Percentiles rank a stretch among this genome's conserved stretches.
phyloP scores from a whole-genome alignment of 257 asterid species.

The Fraxinus excelsior region DNA sequence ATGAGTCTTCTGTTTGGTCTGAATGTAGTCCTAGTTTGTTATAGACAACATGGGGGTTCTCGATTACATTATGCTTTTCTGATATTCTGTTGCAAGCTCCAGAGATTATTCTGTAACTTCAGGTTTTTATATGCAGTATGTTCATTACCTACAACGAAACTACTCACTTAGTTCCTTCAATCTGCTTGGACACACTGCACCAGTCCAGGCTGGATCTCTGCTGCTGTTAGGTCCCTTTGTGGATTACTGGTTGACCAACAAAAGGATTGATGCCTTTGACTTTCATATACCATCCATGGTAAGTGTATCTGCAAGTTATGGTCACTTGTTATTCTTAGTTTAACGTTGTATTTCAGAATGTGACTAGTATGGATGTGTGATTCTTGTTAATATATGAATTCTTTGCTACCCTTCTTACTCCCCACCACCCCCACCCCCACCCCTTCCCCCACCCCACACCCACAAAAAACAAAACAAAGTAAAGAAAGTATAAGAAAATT shows the following conservation, averaged over 20 bases:
- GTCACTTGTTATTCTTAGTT: neutral
- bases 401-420: neutral
- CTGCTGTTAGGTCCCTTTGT: constrained; percentile 82
- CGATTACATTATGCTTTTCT: neutral
- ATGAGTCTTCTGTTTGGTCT: constrained; percentile 23
- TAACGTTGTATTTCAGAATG: neutral
- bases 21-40: neutral
- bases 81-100: constrained; percentile 22
- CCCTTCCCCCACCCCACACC: neutral
- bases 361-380: neutral
- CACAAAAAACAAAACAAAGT: neutral
- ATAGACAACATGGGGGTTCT: neutral
- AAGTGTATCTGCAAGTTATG: constrained; percentile 39
- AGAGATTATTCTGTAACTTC: constrained; percentile 12
- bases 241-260: constrained; percentile 95
- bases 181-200: constrained; percentile 98
- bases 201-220: constrained; percentile 89
- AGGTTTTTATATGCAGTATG: constrained; percentile 74
- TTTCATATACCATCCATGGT: constrained; percentile 67
- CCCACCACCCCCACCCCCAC: neutral
- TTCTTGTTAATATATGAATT: neutral
- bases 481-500: neutral
- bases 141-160: constrained; percentile 92
- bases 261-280: constrained; percentile 74
- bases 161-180: constrained; percentile 94